Conservation (phyloP, 1,284 basidiomycete species). For the Termitomyces sp. region DNA sequence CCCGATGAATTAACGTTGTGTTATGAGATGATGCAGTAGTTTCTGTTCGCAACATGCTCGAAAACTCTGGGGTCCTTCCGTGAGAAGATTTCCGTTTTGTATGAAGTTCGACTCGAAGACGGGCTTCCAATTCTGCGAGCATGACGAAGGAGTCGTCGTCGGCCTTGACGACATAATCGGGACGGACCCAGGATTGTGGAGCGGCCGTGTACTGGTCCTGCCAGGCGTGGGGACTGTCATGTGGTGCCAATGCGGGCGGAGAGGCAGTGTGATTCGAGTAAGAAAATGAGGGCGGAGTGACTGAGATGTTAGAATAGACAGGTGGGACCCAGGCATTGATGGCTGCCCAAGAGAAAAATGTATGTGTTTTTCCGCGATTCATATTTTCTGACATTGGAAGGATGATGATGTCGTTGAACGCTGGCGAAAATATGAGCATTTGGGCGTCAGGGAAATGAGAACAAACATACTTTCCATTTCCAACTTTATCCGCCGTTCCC, state of each 20-base stretch:
- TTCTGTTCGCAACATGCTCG: constrained; percentile 7
- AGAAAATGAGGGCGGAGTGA: constrained; percentile 44
- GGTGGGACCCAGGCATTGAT: constrained; percentile 91
- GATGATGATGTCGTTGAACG: constrained; percentile 86
- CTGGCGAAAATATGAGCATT: constrained; percentile 31
- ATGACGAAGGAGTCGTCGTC: constrained; percentile 95
- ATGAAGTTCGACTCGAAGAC: constrained; percentile 73
- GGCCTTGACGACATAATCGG: constrained; percentile 88
- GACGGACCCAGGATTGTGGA: constrained; percentile 64
- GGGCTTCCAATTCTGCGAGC: constrained; percentile 86
- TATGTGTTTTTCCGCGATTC: constrained; percentile 85
- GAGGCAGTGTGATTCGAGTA: constrained; percentile 53
- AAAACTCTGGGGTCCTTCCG: constrained; percentile 7
- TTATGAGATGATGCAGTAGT: constrained; percentile 2
- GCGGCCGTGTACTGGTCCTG: constrained; percentile 40
- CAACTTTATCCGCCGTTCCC: constrained; percentile 75
- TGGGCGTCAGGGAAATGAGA: neutral
- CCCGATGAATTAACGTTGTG: constrained; percentile 5
- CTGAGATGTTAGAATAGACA: constrained; percentile 42
- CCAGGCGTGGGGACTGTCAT: constrained; percentile 58
- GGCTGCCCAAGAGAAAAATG: constrained; percentile 87
- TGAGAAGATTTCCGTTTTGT: constrained; percentile 23
- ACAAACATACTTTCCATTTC: constrained; percentile 84
- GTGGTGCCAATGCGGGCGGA: constrained; percentile 55
- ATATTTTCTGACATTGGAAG: constrained; percentile 87